Conservation (phyloP, 1,139 yeast species). For the Yamadazyma blattariae region DNA sequence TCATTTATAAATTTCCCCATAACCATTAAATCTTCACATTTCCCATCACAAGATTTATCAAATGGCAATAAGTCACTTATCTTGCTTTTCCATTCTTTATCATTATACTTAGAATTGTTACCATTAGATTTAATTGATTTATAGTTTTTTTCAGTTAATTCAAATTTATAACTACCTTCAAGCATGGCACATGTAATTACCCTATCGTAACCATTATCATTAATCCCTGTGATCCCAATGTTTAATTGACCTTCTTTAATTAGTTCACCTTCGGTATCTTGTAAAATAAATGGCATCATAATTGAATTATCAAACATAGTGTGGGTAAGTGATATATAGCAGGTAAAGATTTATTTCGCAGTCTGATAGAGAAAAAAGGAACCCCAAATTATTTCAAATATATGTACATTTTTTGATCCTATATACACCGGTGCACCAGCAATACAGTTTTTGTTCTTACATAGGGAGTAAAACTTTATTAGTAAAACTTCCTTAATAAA, state of each 20-base stretch:
- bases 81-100: conserved; percentile 9
- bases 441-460: no score
- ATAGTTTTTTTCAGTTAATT: conserved; percentile 4
- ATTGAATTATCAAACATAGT: conserved; percentile 12
- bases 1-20: conserved; percentile 11
- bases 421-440: no score
- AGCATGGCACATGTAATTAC: conserved; percentile 12
- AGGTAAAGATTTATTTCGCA: no score
- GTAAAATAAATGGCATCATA: conserved; percentile 21
- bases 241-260: conserved; percentile 17
- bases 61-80: conserved; percentile 10
- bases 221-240: conserved; percentile 10
- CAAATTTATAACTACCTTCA: conserved; percentile 16
- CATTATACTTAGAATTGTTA: conserved; percentile 5
- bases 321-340: no score
- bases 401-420: no score
- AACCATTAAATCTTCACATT: conserved; percentile 6
- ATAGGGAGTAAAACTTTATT: no score
- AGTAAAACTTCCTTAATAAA: conserved; percentile 24
- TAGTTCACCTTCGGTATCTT: conserved; percentile 15
- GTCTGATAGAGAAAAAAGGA: no score
- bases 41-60: neutral
- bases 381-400: no score
- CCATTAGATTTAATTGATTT: conserved; percentile 1
- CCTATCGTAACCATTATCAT: conserved; percentile 9